Conservation (phyloP, 2,329 filamentous ascomycete species). For the Paecilomyces fulvus region DNA sequence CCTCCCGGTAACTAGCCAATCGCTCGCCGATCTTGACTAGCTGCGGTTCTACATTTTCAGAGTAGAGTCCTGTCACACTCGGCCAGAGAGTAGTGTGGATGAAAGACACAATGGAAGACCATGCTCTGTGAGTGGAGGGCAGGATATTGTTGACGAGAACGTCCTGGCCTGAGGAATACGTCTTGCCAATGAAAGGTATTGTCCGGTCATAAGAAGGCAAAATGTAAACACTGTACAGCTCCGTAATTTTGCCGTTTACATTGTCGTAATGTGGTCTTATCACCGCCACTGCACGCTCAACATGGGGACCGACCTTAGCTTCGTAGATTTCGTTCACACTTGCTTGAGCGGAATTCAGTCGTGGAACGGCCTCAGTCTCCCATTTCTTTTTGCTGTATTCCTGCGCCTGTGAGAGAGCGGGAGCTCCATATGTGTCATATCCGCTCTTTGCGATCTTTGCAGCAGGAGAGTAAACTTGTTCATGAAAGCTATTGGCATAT, state of each 20-base stretch:
- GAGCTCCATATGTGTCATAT: slow-evolving; percentile 64
- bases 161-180: slow-evolving; percentile 57
- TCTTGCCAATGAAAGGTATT: slow-evolving; percentile 63
- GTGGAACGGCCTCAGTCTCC: slow-evolving; percentile 69
- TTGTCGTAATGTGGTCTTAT: slow-evolving; percentile 66
- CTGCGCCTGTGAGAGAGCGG: slow-evolving; percentile 59
- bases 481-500: slow-evolving; percentile 54
- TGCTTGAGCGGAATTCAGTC: slow-evolving; percentile 56
- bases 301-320: slow-evolving; percentile 61
- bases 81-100: slow-evolving; percentile 73
- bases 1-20: slow-evolving; percentile 57
- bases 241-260: slow-evolving; percentile 52
- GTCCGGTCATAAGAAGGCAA: slow-evolving; percentile 68
- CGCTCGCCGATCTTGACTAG: slow-evolving; percentile 85
- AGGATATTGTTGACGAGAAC: slow-evolving; percentile 63
- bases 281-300: slow-evolving; percentile 51
- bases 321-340: slow-evolving; percentile 61
- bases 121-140: slow-evolving; percentile 63
- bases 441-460: slow-evolving; percentile 53
- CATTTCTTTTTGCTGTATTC: slow-evolving; percentile 64
- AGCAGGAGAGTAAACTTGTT: slow-evolving; percentile 59
- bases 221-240: slow-evolving; percentile 64
- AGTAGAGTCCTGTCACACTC: slow-evolving; percentile 68
- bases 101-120: slow-evolving; percentile 61
- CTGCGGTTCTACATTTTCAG: slow-evolving; percentile 91